Evolutionary conservation across 169 alveolate genomes (phyloP).

Genomic region (Cyclospora cayetanensis): DNA sequence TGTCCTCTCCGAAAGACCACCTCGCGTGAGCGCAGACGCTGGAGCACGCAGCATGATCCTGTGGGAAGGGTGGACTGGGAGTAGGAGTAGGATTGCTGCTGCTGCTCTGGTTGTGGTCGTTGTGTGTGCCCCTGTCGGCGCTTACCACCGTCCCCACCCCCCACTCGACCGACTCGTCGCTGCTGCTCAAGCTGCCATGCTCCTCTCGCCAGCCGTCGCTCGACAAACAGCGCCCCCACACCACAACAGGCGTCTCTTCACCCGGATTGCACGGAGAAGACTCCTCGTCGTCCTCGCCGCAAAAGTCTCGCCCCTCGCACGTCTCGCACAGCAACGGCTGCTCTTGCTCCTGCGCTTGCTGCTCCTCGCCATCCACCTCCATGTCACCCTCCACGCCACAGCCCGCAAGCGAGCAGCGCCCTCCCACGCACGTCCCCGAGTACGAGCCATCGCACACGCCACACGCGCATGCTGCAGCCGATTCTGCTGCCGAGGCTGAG

Average conservation of each 20-base stretch:
- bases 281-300: neutral
- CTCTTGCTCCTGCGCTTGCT: neutral
- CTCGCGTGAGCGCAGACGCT: neutral
- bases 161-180: conserved; percentile 17
- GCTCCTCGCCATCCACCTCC: neutral
- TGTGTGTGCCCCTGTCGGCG: no score
- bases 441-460: neutral
- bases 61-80: neutral
- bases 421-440: neutral
- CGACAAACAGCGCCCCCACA: conserved; percentile 21
- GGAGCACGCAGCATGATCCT: neutral
- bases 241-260: conserved; percentile 28
- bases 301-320: neutral
- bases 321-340: neutral
- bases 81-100: neutral
- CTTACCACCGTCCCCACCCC: no score
- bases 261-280: neutral
- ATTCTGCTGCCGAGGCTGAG: neutral
- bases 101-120: no score
- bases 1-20: neutral
- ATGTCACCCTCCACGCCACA: neutral
- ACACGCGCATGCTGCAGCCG: neutral
- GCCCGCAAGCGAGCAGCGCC: neutral
- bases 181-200: conserved; percentile 1
- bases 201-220: conserved; percentile 26